Base-by-base conservation (phyloP, 768 basidiomycete species). In the Phaffia tasmanica region DNA sequence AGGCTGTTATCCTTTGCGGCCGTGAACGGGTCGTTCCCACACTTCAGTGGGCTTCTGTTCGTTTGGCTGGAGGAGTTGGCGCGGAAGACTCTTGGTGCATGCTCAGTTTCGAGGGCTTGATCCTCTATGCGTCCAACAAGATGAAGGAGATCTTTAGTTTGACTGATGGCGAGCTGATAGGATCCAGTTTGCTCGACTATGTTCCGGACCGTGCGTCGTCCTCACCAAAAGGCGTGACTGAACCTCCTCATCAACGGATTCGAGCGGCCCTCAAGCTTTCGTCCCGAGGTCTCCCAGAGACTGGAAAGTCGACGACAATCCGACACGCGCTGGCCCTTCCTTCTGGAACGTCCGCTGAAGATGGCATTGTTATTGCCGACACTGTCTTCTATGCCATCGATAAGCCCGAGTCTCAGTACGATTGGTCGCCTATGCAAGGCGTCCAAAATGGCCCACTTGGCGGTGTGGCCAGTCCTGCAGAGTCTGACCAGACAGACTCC, bases 1-100 rank as follows among this genome's bases (percentile, higher is more conserved):
- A 98, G 77, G 89, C 91, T 1, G 90, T 99, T 73, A 84, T 99
- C 47, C 80, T 99, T n/a, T 84, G 83, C 64, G 93, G 87, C 0
- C 81, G 94, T 11, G 83, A 85, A 35, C 78, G 86, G 55, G 81
- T 72, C 30, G 71, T 73, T 53, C 73, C 70, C 64, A 67, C 63
- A 64, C 70, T 75, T 81, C 72, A 85, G 88, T 91, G 89, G 89
- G 79, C 77, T 3, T 78, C 79, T 48, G 76, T 91, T 32, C 75
- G 78, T 1, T 73, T 75, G 32, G 81, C 80, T 2, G 85, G 85
- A 25, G 85, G 84, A 21, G 68, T 80, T 35, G 32, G 48, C 29
- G 63, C 60, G 30, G 59, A 60, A 70, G 80, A 79, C 62, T 77
- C 75, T 68, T 80, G 79, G 79, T 73, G 73, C 25, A 79, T 78